These are phyloP conservation scores for Sclerotinia minor DNA, from an alignment of 2,329 filamentous ascomycete species.

Conservation along the genomic window DNA sequence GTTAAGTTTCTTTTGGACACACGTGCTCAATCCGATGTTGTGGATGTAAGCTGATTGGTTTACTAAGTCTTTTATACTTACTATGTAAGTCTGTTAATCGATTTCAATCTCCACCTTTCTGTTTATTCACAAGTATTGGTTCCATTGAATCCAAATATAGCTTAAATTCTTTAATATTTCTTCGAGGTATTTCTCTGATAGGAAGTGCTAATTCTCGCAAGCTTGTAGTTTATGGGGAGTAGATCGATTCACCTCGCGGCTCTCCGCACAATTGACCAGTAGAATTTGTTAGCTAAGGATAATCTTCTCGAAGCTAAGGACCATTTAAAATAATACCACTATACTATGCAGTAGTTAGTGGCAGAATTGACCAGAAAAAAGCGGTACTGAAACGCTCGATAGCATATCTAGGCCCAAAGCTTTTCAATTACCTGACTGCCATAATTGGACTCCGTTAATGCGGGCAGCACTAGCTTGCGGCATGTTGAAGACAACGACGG, in stretches of 20 bases:
- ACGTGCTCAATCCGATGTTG: background rate
- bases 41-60: background rate
- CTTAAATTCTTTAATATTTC: too few species aligned
- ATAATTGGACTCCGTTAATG: background rate
- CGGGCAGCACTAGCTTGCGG: background rate
- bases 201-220: too few species aligned
- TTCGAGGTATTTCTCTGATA: too few species aligned
- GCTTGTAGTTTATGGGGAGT: background rate
- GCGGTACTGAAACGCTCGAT: background rate
- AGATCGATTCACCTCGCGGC: background rate
- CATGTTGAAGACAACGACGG: background rate
- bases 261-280: background rate
- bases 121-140: too few species aligned
- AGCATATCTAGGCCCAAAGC: background rate
- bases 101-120: too few species aligned
- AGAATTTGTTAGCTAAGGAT: background rate
- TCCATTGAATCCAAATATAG: too few species aligned
- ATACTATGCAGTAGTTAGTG: conserved; percentile 7
- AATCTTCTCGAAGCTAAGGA: background rate
- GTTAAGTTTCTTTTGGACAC: background rate
- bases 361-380: background rate
- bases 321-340: background rate
- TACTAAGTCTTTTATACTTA: too few species aligned
- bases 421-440: background rate
- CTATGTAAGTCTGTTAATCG: too few species aligned